phyloP scores from a whole-genome alignment of 495 filamentous ascomycete species.

The Aspergillus hancockii region DNA sequence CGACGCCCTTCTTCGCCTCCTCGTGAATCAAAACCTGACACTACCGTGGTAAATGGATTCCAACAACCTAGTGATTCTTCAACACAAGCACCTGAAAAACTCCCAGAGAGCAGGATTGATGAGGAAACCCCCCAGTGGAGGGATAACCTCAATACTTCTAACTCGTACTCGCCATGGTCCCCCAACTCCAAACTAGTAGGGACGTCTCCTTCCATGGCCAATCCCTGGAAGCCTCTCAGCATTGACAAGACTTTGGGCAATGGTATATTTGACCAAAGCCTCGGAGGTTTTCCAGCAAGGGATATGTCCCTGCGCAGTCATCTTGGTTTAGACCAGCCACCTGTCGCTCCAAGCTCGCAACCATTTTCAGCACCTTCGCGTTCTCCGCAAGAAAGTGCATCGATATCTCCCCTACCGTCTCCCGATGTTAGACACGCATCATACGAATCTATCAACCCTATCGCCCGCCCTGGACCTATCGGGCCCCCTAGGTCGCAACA shows the following conservation, averaged over 20 bases:
- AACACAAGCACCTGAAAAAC: constrained; percentile 18
- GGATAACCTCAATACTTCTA: constrained; percentile 36
- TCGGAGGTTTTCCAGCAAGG: constrained; percentile 47
- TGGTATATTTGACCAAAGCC: constrained; percentile 70
- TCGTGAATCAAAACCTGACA: constrained; percentile 37
- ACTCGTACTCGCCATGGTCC: constrained; percentile 43
- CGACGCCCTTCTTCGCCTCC: constrained; percentile 37
- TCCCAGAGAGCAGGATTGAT: constrained; percentile 30
- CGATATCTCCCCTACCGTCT: constrained; percentile 35
- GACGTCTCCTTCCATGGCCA: constrained; percentile 49
- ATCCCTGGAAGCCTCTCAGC: constrained; percentile 74
- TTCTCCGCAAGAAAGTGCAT: constrained; percentile 32
- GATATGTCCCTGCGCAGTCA: constrained; percentile 43
- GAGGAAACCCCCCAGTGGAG: constrained; percentile 42
- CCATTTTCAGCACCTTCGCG: constrained; percentile 34
- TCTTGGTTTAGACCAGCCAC: constrained; percentile 40
- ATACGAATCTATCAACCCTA: constrained; percentile 40
- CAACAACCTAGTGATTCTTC: constrained; percentile 23
- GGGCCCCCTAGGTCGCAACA: constrained; percentile 50
- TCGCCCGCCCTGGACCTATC: constrained; percentile 51
- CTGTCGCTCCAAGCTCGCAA: constrained; percentile 30
- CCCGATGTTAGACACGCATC: constrained; percentile 38
- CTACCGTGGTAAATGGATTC: constrained; percentile 29
- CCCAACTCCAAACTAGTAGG: constrained; percentile 34
- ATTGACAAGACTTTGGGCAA: constrained; percentile 73